phyloP scores from a whole-genome alignment of 2,329 filamentous ascomycete genomes.

The Fusarium sp. region DNA sequence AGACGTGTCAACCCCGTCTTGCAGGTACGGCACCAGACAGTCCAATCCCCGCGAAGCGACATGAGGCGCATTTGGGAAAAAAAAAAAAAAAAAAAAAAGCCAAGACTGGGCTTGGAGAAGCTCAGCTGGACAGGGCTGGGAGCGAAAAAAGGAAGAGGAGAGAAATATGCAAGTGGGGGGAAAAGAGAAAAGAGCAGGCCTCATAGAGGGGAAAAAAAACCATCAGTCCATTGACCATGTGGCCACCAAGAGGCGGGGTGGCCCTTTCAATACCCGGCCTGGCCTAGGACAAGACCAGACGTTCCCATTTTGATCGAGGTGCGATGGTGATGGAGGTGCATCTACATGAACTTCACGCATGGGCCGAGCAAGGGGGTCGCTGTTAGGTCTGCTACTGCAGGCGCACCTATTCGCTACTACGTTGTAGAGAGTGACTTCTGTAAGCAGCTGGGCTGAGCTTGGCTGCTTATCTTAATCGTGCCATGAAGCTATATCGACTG shows the following conservation, averaged over 20 bases:
- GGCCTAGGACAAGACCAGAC: background rate
- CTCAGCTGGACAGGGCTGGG: slow-evolving; percentile 38
- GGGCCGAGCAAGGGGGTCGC: slow-evolving; percentile 30
- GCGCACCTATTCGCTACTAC: slow-evolving; percentile 10
- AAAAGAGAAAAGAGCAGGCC: slow-evolving; percentile 6
- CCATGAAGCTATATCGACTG: slow-evolving; percentile 11
- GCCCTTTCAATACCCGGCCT: slow-evolving; percentile 6
- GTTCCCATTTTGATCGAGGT: slow-evolving; percentile 11
- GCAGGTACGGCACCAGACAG: background rate
- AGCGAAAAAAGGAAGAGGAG: slow-evolving; percentile 5
- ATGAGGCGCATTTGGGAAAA: background rate
- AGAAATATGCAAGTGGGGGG: slow-evolving; percentile 9
- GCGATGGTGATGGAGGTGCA: slow-evolving; percentile 19
- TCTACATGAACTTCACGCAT: slow-evolving; percentile 45
- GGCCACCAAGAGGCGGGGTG: background rate
- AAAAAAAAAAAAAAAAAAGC: slow-evolving; percentile 17
- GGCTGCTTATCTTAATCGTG: background rate
- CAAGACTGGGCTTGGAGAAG: slow-evolving; percentile 20
- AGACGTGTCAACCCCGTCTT: background rate
- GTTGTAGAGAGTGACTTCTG: slow-evolving; percentile 3
- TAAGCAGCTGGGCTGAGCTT: background rate
- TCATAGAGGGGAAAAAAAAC: slow-evolving; percentile 6
- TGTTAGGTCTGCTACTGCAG: background rate
- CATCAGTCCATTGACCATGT: slow-evolving; percentile 35
- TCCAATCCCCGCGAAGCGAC: background rate